Evolutionary conservation across 2,329 filamentous ascomycete species (phyloP).

Genomic region (Penicillium concentricum): DNA sequence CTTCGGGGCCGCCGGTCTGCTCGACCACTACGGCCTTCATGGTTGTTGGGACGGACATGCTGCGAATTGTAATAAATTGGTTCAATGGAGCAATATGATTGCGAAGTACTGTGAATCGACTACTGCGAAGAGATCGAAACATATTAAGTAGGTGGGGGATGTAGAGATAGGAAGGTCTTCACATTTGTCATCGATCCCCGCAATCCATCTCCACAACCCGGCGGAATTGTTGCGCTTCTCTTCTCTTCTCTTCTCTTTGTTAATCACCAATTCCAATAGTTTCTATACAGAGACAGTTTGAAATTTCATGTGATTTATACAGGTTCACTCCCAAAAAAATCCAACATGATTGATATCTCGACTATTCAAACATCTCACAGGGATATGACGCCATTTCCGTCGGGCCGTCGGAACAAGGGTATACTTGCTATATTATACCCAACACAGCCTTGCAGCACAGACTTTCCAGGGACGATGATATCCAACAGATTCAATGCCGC

Average conservation of each 20-base stretch:
- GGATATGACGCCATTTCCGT: conserved; percentile 4
- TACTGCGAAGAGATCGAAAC: conserved; percentile 14
- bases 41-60: conserved; percentile 56
- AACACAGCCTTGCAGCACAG: neutral
- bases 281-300: no score
- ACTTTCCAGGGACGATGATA: neutral
- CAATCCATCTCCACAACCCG: neutral
- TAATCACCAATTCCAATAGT: neutral
- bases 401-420: neutral
- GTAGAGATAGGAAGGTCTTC: neutral
- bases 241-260: neutral
- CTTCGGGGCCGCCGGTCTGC: conserved; percentile 69
- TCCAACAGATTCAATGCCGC: neutral
- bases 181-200: conserved; percentile 12
- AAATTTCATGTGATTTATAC: neutral
- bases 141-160: conserved; percentile 5
- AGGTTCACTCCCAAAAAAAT: neutral
- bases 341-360: neutral
- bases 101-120: conserved; percentile 14
- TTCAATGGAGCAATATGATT: conserved; percentile 12
- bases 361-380: neutral
- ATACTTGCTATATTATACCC: neutral
- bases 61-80: conserved; percentile 33
- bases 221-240: conserved; percentile 4
- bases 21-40: conserved; percentile 74